Evolutionary conservation across 176 grass and related monocot genomes (phyloP).

Genomic region (Aegilops sharonensis): DNA sequence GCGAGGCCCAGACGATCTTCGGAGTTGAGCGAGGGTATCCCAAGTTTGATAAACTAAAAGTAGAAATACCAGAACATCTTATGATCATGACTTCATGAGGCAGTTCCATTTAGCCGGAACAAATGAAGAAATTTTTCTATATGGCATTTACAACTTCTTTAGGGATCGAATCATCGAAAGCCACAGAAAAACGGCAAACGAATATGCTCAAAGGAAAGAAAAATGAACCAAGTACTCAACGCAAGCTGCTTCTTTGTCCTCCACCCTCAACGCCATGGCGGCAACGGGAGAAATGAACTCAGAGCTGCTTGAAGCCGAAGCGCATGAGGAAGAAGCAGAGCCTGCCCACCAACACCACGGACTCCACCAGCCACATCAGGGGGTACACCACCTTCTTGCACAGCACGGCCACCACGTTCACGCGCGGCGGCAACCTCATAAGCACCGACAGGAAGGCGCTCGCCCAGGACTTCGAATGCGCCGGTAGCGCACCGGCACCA

Average conservation of each 20-base stretch:
- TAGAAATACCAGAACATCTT: too few species aligned
- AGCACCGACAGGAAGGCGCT: not conserved
- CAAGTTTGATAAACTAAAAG: too few species aligned
- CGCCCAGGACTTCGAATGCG: not conserved
- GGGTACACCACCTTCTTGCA: slow-evolving; percentile 42
- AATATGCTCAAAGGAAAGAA: too few species aligned
- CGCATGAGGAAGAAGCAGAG: slow-evolving; percentile 62
- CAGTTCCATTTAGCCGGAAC: too few species aligned
- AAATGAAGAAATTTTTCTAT: too few species aligned
- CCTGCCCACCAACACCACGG: slow-evolving; percentile 49
- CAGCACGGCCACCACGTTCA: slow-evolving; percentile 3
- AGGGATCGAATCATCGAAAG: too few species aligned
- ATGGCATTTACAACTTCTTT: too few species aligned
- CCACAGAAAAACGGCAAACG: too few species aligned
- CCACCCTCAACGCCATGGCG: not conserved
- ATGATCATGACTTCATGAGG: too few species aligned
- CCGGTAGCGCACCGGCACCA: not conserved
- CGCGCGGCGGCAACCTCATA: slow-evolving; percentile 21
- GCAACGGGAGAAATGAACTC: not conserved
- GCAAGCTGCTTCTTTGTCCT: not conserved
- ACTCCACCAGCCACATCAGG: slow-evolving; percentile 64
- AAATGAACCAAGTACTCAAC: too few species aligned
- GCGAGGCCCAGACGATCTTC: too few species aligned
- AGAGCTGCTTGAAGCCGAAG: slow-evolving; percentile 54
- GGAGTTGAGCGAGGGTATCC: too few species aligned